Conservation (phyloP, 495 filamentous ascomycete genomes). For the Hypomontagnella monticulosa region DNA sequence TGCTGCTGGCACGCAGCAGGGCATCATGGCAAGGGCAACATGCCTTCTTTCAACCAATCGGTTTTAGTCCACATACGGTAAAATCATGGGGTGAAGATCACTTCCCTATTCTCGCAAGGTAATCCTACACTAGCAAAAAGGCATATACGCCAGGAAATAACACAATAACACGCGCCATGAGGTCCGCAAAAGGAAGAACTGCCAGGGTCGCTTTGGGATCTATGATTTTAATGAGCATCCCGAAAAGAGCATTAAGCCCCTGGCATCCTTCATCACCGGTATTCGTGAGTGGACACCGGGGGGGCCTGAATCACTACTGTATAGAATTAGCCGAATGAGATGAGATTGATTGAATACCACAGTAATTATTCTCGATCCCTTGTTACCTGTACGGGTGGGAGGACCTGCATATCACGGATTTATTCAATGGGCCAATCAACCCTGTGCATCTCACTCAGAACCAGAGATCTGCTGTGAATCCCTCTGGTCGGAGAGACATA, state of each 20-base stretch:
- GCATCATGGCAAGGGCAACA: slow-evolving; percentile 1
- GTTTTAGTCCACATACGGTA: slow-evolving; percentile 33
- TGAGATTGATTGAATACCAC: slow-evolving; percentile 26
- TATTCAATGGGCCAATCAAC: slow-evolving; percentile 25
- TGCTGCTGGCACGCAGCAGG: too few relatives aligned
- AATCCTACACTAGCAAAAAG: slow-evolving; percentile 24
- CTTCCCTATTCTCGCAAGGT: slow-evolving; percentile 20
- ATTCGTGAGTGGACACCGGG: background rate
- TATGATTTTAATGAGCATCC: slow-evolving; percentile 35
- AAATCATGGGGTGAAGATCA: slow-evolving; percentile 37
- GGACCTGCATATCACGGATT: slow-evolving; percentile 21
- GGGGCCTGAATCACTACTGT: too few relatives aligned
- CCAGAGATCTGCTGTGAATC: slow-evolving; percentile 13
- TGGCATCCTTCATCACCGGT: slow-evolving; percentile 6
- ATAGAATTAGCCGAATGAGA: slow-evolving; percentile 36
- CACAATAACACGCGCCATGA: background rate
- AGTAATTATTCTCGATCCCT: slow-evolving; percentile 27
- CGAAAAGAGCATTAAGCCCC: slow-evolving; percentile 21
- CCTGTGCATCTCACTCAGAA: slow-evolving; percentile 10
- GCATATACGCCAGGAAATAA: slow-evolving; percentile 6
- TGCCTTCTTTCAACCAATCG: slow-evolving; percentile 13
- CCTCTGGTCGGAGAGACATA: background rate
- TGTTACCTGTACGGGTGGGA: background rate
- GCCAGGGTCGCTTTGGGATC: slow-evolving; percentile 24
- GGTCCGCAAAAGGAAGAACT: slow-evolving; percentile 29